Percentiles rank a stretch among this genome's conserved stretches.
Conservation (phyloP, 2,329 filamentous ascomycete genomes). For the Tetracladium maxilliforme region DNA sequence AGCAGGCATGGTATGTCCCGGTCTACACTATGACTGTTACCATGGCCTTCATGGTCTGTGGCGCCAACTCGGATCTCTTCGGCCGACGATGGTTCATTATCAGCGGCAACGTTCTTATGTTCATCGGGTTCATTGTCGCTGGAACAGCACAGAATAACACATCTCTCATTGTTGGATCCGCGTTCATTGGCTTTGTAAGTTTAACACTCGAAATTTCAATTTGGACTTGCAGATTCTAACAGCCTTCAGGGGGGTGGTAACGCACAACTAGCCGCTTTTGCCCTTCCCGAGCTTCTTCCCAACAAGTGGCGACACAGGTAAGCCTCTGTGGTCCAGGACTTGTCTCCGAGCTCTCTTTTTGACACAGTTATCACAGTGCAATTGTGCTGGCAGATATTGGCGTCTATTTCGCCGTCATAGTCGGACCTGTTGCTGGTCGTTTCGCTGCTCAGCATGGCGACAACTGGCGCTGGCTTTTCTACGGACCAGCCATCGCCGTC, state of each 20-base stretch:
- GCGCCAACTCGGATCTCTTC: constrained; percentile 29
- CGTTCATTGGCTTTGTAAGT: constrained; percentile 26
- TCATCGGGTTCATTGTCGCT: constrained; percentile 21
- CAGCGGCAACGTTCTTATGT: constrained; percentile 22
- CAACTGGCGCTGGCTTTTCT: constrained; percentile 29
- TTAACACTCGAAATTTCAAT: constrained; percentile 26
- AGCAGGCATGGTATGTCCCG: constrained; percentile 18
- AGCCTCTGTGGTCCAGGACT: too few relatives aligned
- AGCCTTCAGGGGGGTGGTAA: background rate
- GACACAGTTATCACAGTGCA: too few relatives aligned
- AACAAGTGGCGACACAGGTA: constrained; percentile 33
- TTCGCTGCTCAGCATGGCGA: constrained; percentile 20
- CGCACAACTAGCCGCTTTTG: constrained; percentile 22
- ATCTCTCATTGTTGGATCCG: constrained; percentile 21
- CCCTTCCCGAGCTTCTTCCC: constrained; percentile 28
- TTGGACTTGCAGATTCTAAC: constrained; percentile 6
- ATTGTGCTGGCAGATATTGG: constrained; percentile 25
- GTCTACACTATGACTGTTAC: constrained; percentile 24
- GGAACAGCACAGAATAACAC: constrained; percentile 22
- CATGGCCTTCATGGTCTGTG: constrained; percentile 20
- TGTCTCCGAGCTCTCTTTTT: too few relatives aligned
- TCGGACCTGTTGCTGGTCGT: constrained; percentile 27
- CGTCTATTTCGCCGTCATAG: constrained; percentile 26
- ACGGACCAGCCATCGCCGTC: constrained; percentile 23
- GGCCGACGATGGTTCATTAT: constrained; percentile 30